phyloP scores from a whole-genome alignment of 1,139 yeast species.

The Scheffersomyces lignicola region DNA sequence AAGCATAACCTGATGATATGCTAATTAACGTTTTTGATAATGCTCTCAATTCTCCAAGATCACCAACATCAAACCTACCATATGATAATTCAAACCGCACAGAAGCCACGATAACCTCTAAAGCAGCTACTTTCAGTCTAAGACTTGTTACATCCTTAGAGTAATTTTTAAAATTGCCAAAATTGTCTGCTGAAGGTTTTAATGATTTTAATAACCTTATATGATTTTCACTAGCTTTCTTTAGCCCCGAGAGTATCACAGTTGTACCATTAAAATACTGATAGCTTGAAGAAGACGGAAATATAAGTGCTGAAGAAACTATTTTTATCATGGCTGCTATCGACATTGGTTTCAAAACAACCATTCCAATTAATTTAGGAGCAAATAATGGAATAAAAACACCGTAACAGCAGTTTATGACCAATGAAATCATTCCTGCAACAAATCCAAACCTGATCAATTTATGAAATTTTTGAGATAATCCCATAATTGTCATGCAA shows the following conservation, averaged over 20 bases:
- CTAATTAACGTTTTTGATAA: slow-evolving; percentile 23
- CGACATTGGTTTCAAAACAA: slow-evolving; percentile 26
- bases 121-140: slow-evolving; percentile 20
- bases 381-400: slow-evolving; percentile 28
- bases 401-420: slow-evolving; percentile 26
- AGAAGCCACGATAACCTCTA: slow-evolving; percentile 23
- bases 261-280: slow-evolving; percentile 21
- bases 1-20: slow-evolving; percentile 28
- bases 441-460: slow-evolving; percentile 22
- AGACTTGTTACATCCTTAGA: slow-evolving; percentile 19
- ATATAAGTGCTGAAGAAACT: slow-evolving; percentile 21
- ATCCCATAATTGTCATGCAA: slow-evolving; percentile 26
- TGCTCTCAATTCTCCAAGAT: slow-evolving; percentile 27
- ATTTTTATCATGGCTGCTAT: slow-evolving; percentile 23
- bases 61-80: slow-evolving; percentile 32
- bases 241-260: slow-evolving; percentile 17
- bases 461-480: slow-evolving; percentile 20
- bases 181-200: slow-evolving; percentile 29
- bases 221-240: slow-evolving; percentile 20
- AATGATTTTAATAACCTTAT: slow-evolving; percentile 24
- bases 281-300: slow-evolving; percentile 32
- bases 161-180: slow-evolving; percentile 22
- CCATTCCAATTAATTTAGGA: slow-evolving; percentile 21
- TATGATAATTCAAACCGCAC: slow-evolving; percentile 25
- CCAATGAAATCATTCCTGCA: slow-evolving; percentile 21